Conservation (phyloP, 2,329 filamentous ascomycete species). For the Talaromyces funiculosus region DNA sequence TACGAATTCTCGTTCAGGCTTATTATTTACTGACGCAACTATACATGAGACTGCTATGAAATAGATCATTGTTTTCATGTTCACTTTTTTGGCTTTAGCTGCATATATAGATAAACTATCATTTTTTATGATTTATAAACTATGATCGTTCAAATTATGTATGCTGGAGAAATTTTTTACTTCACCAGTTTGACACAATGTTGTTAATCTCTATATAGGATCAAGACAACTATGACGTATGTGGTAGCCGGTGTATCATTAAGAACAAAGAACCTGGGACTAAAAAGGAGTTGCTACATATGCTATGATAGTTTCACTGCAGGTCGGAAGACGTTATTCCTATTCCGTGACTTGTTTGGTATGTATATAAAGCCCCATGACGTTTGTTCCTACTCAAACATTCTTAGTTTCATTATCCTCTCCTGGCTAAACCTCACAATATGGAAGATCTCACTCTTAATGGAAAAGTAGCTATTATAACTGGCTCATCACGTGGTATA, state of each 20-base stretch:
- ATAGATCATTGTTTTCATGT: too few relatives aligned
- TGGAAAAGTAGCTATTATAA: slow-evolving; percentile 44
- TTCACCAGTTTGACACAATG: too few relatives aligned
- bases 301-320: background rate
- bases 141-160: too few relatives aligned
- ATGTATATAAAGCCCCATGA: background rate
- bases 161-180: too few relatives aligned
- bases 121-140: too few relatives aligned
- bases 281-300: background rate
- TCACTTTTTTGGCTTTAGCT: too few relatives aligned
- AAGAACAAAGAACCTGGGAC: background rate
- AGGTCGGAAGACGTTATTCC: background rate
- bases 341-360: background rate
- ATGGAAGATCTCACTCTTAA: background rate
- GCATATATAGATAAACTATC: too few relatives aligned
- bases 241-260: background rate
- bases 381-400: background rate
- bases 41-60: too few relatives aligned
- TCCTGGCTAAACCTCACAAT: background rate
- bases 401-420: background rate
- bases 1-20: too few relatives aligned
- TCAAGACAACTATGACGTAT: background rate
- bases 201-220: too few relatives aligned
- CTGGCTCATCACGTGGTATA: slow-evolving; percentile 49
- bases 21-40: too few relatives aligned